Conservation (phyloP, 148 eudicot species). For the Fallopia convolvulus region DNA sequence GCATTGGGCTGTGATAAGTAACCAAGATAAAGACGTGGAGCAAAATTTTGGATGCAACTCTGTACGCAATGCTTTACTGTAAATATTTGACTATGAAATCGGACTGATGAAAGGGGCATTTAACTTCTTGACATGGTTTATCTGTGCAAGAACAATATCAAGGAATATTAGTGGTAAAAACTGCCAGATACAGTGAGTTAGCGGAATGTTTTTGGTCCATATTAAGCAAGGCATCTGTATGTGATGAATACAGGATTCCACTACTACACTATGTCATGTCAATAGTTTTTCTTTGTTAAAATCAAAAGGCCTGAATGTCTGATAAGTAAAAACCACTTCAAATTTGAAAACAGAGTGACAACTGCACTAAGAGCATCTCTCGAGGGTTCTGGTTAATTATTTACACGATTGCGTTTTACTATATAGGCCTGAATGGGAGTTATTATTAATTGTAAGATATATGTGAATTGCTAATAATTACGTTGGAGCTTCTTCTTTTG, state of each 20-base stretch:
- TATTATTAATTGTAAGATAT: background rate
- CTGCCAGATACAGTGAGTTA: background rate
- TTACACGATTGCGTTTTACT: background rate
- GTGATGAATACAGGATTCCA: background rate
- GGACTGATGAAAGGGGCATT: background rate
- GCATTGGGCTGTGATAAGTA: conserved; percentile 1
- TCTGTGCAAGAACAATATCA: background rate
- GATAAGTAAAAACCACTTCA: background rate
- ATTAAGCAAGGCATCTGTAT: background rate
- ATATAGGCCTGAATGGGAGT: background rate
- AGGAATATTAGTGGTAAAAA: background rate
- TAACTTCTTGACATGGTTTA: background rate
- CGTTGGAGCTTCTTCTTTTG: background rate
- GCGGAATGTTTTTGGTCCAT: background rate
- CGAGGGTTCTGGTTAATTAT: background rate
- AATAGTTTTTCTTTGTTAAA: background rate
- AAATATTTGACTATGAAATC: background rate
- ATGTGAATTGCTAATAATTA: background rate
- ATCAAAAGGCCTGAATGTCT: background rate
- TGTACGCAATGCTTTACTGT: background rate
- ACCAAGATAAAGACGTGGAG: conserved; percentile 5
- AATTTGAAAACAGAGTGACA: background rate
- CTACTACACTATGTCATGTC: background rate
- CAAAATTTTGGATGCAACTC: background rate
- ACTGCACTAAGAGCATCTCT: background rate